Base-by-base conservation (phyloP, 352 stramenopile species). In the Phytopythium delawarense region DNA sequence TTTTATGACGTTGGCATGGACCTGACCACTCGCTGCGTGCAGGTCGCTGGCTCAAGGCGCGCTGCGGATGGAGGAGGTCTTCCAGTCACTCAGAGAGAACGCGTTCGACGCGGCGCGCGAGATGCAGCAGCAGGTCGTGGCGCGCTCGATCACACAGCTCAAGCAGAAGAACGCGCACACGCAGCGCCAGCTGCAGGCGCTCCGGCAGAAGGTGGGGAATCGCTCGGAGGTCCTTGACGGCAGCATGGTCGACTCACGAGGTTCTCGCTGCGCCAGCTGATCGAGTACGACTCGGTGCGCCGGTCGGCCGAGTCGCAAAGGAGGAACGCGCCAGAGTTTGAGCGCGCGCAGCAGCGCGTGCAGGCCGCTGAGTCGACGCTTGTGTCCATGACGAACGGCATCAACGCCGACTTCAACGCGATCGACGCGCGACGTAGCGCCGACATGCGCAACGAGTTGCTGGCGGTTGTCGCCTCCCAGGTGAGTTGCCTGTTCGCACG, bases 391-490 rank as follows among this genome's bases (percentile, higher is more conserved):
- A 87, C 81, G 37, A 79, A 76, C 65, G 81, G 78, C 39, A 80
- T 93, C 51, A 87, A 93, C 61, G 58, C 53, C 18, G 80, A 89
- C 55, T 71, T 93, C 57, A 86, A 76, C 50, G 75, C 73, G 4
- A 70, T 93, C 12, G 80, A 93, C 39, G 57, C 69, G 44, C 78
- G 79, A 37, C 79, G 84, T 34, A 72, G 83, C 55, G 65, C 74
- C 25, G 79, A 89, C 59, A 79, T 93, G 59, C 87, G 87, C 67
- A 91, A 93, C 66, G 81, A 93, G 54, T 70, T 93, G 39, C 79
- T 91, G 48, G 85, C 81, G 1, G 72, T 93, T 44, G 74, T 91
- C 12, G 84, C 84, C 1, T 75, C 81, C n/a, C 78, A 91, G 64
- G 79, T 82, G 52, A 25, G 63, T 63, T 8, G 1, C 2, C 13